Percentiles rank a stretch among this genome's conserved stretches.
Conservation (phyloP, 805 yeast genomes). For the Suhomyces faveliae region DNA sequence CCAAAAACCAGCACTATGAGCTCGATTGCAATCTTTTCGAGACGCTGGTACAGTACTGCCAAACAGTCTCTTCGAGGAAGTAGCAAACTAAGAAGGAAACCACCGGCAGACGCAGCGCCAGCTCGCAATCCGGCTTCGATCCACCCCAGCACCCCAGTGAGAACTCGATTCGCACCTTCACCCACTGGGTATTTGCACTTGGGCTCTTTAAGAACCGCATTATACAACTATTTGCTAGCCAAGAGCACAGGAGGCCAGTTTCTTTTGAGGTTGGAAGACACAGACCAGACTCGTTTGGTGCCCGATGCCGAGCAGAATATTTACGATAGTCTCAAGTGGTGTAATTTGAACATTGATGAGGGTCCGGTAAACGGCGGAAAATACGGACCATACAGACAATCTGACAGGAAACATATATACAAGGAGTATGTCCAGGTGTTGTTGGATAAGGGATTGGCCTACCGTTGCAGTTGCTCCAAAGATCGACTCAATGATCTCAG, state of each 20-base stretch:
- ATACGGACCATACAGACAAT: conserved; percentile 80
- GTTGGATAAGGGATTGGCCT: conserved; percentile 68
- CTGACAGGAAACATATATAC: conserved; percentile 73
- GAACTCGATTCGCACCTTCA: conserved; percentile 96
- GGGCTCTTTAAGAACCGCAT: conserved; percentile 91
- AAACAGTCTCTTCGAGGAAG: conserved; percentile 2
- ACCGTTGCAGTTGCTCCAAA: conserved; percentile 82
- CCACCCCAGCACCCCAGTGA: conserved; percentile 54
- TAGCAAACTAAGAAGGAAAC: background rate
- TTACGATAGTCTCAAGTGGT: conserved; percentile 73
- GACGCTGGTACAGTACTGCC: background rate
- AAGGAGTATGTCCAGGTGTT: conserved; percentile 54
- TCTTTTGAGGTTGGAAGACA: conserved; percentile 83
- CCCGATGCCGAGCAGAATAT: conserved; percentile 81
- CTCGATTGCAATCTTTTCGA: background rate
- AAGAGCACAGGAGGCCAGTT: conserved; percentile 77
- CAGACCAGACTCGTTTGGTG: conserved; percentile 80
- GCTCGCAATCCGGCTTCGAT: conserved; percentile 16
- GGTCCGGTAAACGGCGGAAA: conserved; percentile 65
- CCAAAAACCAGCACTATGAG: background rate
- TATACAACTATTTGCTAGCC: conserved; percentile 85
- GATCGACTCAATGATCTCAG: conserved; percentile 69
- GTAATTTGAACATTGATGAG: conserved; percentile 75
- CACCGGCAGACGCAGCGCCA: conserved; percentile 1
- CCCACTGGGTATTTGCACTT: conserved; percentile 95